These are phyloP conservation scores for Agaricus sinodeliciosus DNA, from an alignment of 768 basidiomycete species.

Conservation along the genomic window DNA sequence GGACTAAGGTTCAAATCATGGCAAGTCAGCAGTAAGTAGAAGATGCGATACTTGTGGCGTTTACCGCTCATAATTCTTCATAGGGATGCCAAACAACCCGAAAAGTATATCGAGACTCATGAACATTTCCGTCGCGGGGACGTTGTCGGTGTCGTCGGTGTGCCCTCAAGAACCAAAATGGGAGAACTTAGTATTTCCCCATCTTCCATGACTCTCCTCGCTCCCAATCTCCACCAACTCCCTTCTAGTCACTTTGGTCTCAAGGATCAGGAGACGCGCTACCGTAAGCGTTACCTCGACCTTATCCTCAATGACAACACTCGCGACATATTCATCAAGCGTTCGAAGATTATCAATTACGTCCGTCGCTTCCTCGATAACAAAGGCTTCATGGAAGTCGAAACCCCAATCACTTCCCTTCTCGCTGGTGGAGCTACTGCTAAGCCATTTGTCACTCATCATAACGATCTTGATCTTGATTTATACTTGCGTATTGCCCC, in stretches of 20 bases:
- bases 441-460: constrained; percentile 98
- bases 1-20: constrained; percentile 91
- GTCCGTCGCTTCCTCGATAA: constrained; percentile 84
- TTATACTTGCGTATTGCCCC: constrained; percentile 96
- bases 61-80: not conserved
- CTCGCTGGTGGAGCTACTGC: constrained; percentile 97
- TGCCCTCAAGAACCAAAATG: constrained; percentile 88
- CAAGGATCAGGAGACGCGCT: constrained; percentile 96
- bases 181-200: constrained; percentile 92
- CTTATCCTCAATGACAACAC: constrained; percentile 91
- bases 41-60: not conserved
- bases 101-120: constrained; percentile 65
- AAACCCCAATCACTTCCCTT: constrained; percentile 97
- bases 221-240: constrained; percentile 94
- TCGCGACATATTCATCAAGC: constrained; percentile 85
- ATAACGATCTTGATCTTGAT: constrained; percentile 96
- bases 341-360: constrained; percentile 88
- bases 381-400: constrained; percentile 96
- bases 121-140: constrained; percentile 92
- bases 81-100: constrained; percentile 61
- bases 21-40: constrained; percentile 71
- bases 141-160: constrained; percentile 88
- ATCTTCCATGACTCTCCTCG: constrained; percentile 74
- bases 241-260: constrained; percentile 90
- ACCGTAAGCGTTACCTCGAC: constrained; percentile 98